Percentiles rank a stretch among this genome's conserved stretches.
Evolutionary conservation across 345 rosid genomes (phyloP).

Genomic region (Rhodamnia argentea): DNA sequence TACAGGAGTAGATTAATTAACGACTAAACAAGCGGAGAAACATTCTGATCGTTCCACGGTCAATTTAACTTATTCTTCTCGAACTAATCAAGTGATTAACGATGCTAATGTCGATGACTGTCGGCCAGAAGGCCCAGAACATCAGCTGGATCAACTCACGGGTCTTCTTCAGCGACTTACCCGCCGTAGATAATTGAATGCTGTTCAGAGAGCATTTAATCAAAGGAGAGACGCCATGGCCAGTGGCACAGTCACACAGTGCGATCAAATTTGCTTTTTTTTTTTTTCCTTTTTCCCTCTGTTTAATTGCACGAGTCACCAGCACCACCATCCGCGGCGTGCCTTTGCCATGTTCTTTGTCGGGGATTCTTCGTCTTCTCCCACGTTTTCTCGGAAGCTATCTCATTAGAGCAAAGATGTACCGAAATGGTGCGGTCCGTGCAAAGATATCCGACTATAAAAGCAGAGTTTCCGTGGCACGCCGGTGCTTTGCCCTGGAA

Average conservation of each 20-base stretch:
- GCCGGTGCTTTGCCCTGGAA: not conserved
- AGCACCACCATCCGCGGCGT: not conserved
- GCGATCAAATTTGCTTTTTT: not conserved
- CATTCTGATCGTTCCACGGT: not conserved
- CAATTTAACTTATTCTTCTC: not conserved
- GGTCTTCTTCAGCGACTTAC: not conserved
- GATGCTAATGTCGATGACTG: not conserved
- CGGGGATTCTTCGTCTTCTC: not conserved
- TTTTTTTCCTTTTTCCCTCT: not conserved
- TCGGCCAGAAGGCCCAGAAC: not conserved
- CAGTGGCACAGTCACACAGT: no score
- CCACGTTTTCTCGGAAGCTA: not conserved
- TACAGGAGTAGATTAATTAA: not conserved
- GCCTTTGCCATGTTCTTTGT: not conserved
- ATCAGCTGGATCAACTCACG: not conserved
- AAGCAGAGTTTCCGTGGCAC: not conserved
- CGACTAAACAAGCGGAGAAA: not conserved
- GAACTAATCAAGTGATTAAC: not conserved
- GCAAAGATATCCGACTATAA: not conserved
- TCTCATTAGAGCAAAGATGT: not conserved
- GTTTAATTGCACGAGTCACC: not conserved
- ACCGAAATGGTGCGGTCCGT: not conserved
- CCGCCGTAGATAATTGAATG: not conserved
- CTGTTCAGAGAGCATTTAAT: not conserved
- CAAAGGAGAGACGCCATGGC: not conserved